phyloP scores from a whole-genome alignment of 306 rosid genomes.

The Prunus persica region Prunus_persica_NCBIv2 NC_034014.1:29681001-29681500 shows the following conservation, averaged over 20 bases:
- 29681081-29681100: constrained; percentile 86
- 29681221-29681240: constrained; percentile 80
- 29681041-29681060: constrained; percentile 89
- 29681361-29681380: constrained; percentile 96
- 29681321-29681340: constrained; percentile 79
- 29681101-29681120: constrained; percentile 80
- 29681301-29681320: constrained; percentile 82
- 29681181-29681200: constrained; percentile 85
- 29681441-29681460: constrained; percentile 88
- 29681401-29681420: constrained; percentile 81
- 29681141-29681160: constrained; percentile 81
- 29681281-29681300: constrained; percentile 78
- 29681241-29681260: constrained; percentile 82
- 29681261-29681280: constrained; percentile 61
- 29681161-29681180: constrained; percentile 71
- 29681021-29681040: constrained; percentile 75
- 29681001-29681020: constrained; percentile 83
- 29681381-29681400: constrained; percentile 95
- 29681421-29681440: constrained; percentile 89
- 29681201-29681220: constrained; percentile 77
- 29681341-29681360: constrained; percentile 89
- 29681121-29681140: constrained; percentile 76
- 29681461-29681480: constrained; percentile 75
- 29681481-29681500: constrained; percentile 77
- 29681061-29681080: constrained; percentile 87